Percentiles rank a stretch among this genome's conserved stretches.
Conservation (phyloP, 2,329 filamentous ascomycete species). For the Xylogone sp. region DNA sequence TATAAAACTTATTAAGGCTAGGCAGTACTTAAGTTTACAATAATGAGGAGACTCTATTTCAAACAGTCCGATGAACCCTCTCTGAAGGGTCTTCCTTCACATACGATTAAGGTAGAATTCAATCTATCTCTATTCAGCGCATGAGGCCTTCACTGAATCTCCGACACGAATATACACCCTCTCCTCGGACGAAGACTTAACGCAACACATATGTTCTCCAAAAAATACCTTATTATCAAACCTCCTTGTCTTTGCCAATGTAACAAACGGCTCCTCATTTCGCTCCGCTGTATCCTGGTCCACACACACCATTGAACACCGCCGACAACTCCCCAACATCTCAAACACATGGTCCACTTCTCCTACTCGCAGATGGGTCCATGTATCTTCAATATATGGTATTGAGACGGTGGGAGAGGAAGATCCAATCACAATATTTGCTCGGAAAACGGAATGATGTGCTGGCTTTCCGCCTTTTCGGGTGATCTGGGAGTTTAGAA, state of each 20-base stretch:
- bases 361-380: slow-evolving; percentile 66
- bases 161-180: slow-evolving; percentile 39
- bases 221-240: slow-evolving; percentile 81
- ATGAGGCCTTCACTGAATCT: slow-evolving; percentile 26
- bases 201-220: slow-evolving; percentile 69
- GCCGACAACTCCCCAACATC: slow-evolving; percentile 73
- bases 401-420: slow-evolving; percentile 23
- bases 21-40: no score
- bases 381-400: slow-evolving; percentile 75
- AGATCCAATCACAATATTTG: slow-evolving; percentile 72
- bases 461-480: slow-evolving; percentile 55
- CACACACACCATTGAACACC: slow-evolving; percentile 93
- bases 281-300: slow-evolving; percentile 74
- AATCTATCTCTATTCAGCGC: slow-evolving; percentile 4
- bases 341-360: slow-evolving; percentile 47
- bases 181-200: slow-evolving; percentile 2
- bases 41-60: no score
- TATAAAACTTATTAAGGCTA: no score
- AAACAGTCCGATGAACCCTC: no score
- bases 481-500: slow-evolving; percentile 68
- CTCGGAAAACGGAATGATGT: slow-evolving; percentile 71
- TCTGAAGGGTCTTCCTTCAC: no score
- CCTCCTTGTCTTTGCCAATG: slow-evolving; percentile 77
- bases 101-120: no score
- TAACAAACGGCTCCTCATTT: slow-evolving; percentile 79